Evolutionary conservation across 108 stramenopile genomes (phyloP), one percentile per base, ranked within the genome.

Genomic region (Aurantiochytrium sp.): DNA sequence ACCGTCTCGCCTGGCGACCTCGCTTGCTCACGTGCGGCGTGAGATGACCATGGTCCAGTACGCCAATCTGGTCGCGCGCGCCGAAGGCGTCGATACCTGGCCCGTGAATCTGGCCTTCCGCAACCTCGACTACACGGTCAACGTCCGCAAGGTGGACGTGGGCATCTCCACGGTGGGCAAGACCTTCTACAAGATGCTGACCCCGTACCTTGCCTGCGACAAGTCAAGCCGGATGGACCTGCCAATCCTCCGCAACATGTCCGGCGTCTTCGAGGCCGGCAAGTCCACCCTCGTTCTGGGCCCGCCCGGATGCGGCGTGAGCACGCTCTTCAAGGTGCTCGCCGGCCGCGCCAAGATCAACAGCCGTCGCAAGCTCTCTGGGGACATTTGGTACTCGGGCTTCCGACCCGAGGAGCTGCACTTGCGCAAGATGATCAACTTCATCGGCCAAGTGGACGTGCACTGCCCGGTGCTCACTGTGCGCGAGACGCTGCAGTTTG

Each of bases 221-320:
- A 81, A 48, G 39, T 48, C 39, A 27, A 12, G n/a, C 3, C 73
- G 73, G 6, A 15, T 48, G 36, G 73, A 81, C 12, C 19, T 81
- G 73, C 42, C 39, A 37, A 48, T 81, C 45, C 73, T 81, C 17
- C 73, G 45, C 45, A 81, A 81, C 73, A 12, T 81, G 6, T 81
- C 73, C 6, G 73, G 73, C 45, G 73, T 81, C 45, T 81, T 96
- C 50, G 90, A 94, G 86, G 92, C 94, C 17, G 92, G 94, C 27
- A 95, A 93, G 59, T 91, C 94, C 69, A 96, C 96, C 69, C 93
- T 97, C 34, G 93, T 97, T 19, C 86, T 95, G 21, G 95, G 95
- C 36, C 93, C 95, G 22, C 97, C 96, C 8, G 95, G 95, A 19
- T 93, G 87, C 48, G 95, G 95, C 4, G 96, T 96, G 86, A 91